phyloP scores from a whole-genome alignment of 2,329 filamentous ascomycete genomes.

The Talaromyces rugulosus region DNA sequence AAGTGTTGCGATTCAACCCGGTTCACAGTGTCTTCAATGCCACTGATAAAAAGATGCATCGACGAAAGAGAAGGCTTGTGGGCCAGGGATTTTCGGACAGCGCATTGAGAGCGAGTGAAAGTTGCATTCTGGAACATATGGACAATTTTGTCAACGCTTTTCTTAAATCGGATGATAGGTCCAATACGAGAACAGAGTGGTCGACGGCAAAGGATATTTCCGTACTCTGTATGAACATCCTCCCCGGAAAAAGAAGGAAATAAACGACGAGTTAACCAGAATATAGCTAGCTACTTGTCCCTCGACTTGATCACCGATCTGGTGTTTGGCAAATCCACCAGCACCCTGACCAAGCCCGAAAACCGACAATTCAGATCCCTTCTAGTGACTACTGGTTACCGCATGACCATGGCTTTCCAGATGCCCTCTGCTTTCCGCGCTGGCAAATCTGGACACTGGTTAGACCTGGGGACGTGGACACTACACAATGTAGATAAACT shows the following conservation, averaged over 20 bases:
- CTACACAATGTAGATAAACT: conserved; percentile 2
- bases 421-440: conserved; percentile 5
- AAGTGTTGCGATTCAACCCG: conserved; percentile 3
- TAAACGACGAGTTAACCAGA: neutral
- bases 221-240: neutral
- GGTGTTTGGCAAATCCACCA: conserved; percentile 8
- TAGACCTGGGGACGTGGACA: conserved; percentile 5
- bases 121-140: conserved; percentile 2
- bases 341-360: conserved; percentile 2
- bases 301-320: conserved; percentile 6
- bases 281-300: conserved; percentile 4
- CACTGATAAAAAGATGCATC: conserved; percentile 6
- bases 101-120: conserved; percentile 7
- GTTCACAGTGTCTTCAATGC: conserved; percentile 5
- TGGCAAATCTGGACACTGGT: conserved; percentile 5
- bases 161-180: neutral
- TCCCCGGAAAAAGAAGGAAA: too few relatives aligned
- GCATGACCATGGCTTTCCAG: conserved; percentile 9
- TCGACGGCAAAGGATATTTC: conserved; percentile 2
- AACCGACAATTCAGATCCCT: conserved; percentile 7
- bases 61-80: conserved; percentile 7
- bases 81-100: conserved; percentile 7
- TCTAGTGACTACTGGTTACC: neutral
- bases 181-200: neutral
- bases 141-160: neutral